Conservation (phyloP, 208 protist genomes). For the Trypanosoma vivax region DNA sequence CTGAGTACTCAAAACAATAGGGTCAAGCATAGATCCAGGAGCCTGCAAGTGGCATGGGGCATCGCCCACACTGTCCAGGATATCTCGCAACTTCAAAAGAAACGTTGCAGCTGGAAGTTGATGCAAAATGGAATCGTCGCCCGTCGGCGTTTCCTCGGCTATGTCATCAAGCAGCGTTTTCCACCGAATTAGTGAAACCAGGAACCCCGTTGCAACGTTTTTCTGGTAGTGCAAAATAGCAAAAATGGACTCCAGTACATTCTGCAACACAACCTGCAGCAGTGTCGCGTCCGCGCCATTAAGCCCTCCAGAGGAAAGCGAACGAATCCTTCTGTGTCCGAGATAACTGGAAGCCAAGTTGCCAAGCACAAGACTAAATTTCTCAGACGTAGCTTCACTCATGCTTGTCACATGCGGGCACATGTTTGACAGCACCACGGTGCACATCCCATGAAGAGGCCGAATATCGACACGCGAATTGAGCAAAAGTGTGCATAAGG, state of each 20-base stretch:
- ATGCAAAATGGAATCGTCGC: too few relatives aligned
- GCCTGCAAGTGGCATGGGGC: too few relatives aligned
- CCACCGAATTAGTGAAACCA: slow-evolving; percentile 49
- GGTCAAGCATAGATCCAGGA: too few relatives aligned
- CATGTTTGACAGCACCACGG: slow-evolving; percentile 73
- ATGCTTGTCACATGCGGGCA: slow-evolving; percentile 76
- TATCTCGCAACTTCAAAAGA: too few relatives aligned
- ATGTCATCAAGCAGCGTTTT: slow-evolving; percentile 38
- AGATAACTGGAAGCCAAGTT: slow-evolving; percentile 37
- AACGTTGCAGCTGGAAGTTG: too few relatives aligned
- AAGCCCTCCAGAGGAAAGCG: not conserved
- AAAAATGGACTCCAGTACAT: slow-evolving; percentile 63
- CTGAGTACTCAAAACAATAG: too few relatives aligned
- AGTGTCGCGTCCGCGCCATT: slow-evolving; percentile 3
- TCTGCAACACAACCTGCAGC: slow-evolving; percentile 41
- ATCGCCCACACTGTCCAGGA: too few relatives aligned
- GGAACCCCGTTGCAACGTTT: slow-evolving; percentile 32
- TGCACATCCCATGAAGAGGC: slow-evolving; percentile 59
- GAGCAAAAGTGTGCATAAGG: slow-evolving; percentile 55
- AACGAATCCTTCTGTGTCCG: slow-evolving; percentile 2
- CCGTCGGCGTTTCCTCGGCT: slow-evolving; percentile 28
- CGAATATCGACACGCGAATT: slow-evolving; percentile 34
- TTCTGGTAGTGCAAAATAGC: slow-evolving; percentile 71
- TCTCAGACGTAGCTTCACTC: slow-evolving; percentile 27
- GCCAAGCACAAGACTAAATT: slow-evolving; percentile 50